These are phyloP conservation scores for Leptographium flavum DNA, from an alignment of 2,329 filamentous ascomycete genomes.

Conservation along the genomic window DNA sequence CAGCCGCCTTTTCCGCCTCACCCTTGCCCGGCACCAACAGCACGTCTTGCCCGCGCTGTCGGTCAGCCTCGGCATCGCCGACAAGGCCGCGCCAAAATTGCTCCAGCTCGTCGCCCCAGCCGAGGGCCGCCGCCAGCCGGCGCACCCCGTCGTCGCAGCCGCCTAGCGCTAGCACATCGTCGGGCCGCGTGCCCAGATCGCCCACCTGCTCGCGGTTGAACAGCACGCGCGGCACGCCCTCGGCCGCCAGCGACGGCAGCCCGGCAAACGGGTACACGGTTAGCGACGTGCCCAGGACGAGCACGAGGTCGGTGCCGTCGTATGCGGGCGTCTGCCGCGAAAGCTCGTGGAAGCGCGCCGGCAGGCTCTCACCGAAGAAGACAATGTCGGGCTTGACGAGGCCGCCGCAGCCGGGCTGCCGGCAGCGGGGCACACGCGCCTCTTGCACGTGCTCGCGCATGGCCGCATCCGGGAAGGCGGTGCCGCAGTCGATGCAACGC, in stretches of 20 bases:
- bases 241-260: constrained; percentile 49
- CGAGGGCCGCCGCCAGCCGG: constrained; percentile 62
- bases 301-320: constrained; percentile 22
- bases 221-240: constrained; percentile 59
- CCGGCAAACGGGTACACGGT: constrained; percentile 64
- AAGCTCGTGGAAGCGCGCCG: constrained; percentile 48
- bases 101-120: constrained; percentile 79
- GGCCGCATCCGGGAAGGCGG: constrained; percentile 51
- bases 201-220: constrained; percentile 83
- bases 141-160: constrained; percentile 74
- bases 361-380: constrained; percentile 64
- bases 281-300: constrained; percentile 14
- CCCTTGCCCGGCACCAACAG: constrained; percentile 27
- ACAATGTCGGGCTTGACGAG: constrained; percentile 90
- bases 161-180: constrained; percentile 74
- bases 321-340: constrained; percentile 28
- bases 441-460: constrained; percentile 58
- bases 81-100: constrained; percentile 55
- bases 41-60: constrained; percentile 25
- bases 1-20: neutral
- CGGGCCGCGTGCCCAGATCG: constrained; percentile 56
- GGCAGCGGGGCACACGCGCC: constrained; percentile 58
- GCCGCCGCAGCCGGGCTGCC: constrained; percentile 45
- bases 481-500: constrained; percentile 78
- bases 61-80: constrained; percentile 41